Base-by-base conservation (phyloP, 2,329 filamentous ascomycete genomes). In the Cladophialophora bantiana region DNA sequence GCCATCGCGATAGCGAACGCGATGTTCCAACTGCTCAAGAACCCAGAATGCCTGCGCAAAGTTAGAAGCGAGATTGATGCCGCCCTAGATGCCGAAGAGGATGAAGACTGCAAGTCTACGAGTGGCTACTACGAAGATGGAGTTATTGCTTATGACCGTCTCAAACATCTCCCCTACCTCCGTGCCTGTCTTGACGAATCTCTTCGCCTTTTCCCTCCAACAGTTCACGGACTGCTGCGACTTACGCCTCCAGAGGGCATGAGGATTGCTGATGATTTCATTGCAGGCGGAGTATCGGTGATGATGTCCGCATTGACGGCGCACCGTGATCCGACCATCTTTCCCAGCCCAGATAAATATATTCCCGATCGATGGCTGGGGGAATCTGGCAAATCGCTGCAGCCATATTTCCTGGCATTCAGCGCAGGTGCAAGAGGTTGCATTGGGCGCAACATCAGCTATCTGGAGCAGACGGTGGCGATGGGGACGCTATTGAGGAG, bases 121-220 rank as follows among this genome's bases (percentile, higher is more conserved):
- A 4, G 45, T 3, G 45, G 45, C 9, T 50, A 13, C 7, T 50
- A 81, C 0, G 71, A 76, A 0, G 77, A 80, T 2, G 83, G 84
- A 20, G 72, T 78, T 5, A 75, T 85, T 0, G 76, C 82, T 0
- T 85, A 84, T 66, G 82, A 84, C 48, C 84, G 83, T 61, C 77
- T 85, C 59, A 81, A 74, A 74, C 64, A 76, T 65, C 83, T 94
- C 1, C 86, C 87, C 0, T 94, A 93, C 75, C 85, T 94, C 6
- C 89, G 93, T 72, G 91, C 91, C 2, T 88, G 88, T 62, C 84
- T 94, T 71, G 90, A 93, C 73, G 91, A 95, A 76, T 86, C 88
- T 4, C 90, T 94, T 80, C 86, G 91, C 9, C 75, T 92, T 70
- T 89, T 93, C 60, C 91, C 92, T 0, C 89, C 91, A 0, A 9